These are phyloP conservation scores for Thozetella sp. DNA, from an alignment of 495 filamentous ascomycete genomes.

Conservation along the genomic window DNA sequence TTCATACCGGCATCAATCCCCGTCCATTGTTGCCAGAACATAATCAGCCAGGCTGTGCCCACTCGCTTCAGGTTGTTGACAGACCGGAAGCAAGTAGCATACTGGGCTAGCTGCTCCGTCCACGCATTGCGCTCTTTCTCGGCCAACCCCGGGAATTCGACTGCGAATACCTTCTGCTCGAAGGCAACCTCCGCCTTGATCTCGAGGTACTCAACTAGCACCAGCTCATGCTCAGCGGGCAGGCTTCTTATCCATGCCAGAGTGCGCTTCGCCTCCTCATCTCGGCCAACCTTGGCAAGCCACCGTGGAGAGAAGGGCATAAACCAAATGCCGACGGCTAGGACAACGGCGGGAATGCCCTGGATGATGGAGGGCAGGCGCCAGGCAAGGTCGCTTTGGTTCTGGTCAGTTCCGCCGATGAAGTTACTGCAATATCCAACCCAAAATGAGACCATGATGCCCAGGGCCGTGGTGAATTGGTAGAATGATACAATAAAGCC, in stretches of 20 bases:
- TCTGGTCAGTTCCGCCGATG: conserved; percentile 41
- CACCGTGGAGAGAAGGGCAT: conserved; percentile 70
- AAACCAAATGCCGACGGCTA: conserved; percentile 55
- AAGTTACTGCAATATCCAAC: conserved; percentile 36
- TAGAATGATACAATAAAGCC: conserved; percentile 21
- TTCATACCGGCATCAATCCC: conserved; percentile 26
- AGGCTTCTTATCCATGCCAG: conserved; percentile 17
- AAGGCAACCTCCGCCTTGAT: conserved; percentile 60
- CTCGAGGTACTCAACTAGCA: conserved; percentile 60
- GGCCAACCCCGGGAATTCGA: conserved; percentile 50
- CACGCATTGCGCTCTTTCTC: conserved; percentile 60
- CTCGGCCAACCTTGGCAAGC: conserved; percentile 63
- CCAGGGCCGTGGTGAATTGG: conserved; percentile 21
- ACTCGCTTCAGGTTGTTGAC: conserved; percentile 57
- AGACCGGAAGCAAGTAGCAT: conserved; percentile 16
- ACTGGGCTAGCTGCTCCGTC: conserved; percentile 30
- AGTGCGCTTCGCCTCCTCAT: conserved; percentile 51
- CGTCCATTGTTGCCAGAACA: conserved; percentile 63
- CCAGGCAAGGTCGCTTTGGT: conserved; percentile 46
- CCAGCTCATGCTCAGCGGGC: conserved; percentile 48
- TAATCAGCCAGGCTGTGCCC: conserved; percentile 52
- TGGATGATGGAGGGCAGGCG: conserved; percentile 45
- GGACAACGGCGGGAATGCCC: conserved; percentile 38
- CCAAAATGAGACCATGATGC: conserved; percentile 24
- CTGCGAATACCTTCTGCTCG: conserved; percentile 32